These are phyloP conservation scores for Saururus chinensis DNA, from an alignment of 164 flowering plant genomes.

Conservation along the genomic window DNA sequence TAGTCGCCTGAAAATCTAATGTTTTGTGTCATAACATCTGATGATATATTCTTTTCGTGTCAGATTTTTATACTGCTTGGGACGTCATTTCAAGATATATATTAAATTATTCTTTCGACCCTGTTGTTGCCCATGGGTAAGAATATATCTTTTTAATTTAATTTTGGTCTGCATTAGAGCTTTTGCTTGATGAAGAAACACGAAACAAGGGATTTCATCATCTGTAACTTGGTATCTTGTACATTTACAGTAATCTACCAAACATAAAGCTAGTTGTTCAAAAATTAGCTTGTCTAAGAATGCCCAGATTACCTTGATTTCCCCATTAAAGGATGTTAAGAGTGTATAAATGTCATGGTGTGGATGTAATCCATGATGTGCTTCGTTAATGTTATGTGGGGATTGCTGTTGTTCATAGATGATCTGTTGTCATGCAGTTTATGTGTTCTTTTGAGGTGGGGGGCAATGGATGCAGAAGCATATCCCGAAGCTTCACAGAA, in stretches of 20 bases:
- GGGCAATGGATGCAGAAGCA: conserved; percentile 93
- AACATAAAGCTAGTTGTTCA: background rate
- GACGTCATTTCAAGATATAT: conserved; percentile 57
- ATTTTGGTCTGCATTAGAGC: background rate
- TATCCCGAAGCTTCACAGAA: conserved; percentile 54
- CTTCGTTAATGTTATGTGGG: background rate
- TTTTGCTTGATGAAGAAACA: background rate
- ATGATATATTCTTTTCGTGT: conserved; percentile 3
- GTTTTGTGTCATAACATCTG: background rate
- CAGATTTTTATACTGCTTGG: conserved; percentile 99
- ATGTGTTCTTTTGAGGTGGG: conserved; percentile 74
- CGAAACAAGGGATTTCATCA: background rate
- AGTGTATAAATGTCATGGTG: too few species aligned
- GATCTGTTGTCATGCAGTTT: conserved; percentile 36
- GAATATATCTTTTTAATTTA: conserved; percentile 2
- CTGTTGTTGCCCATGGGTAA: conserved; percentile 61
- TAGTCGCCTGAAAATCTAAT: background rate
- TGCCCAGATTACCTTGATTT: background rate
- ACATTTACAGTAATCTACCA: too few species aligned
- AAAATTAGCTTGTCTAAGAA: background rate
- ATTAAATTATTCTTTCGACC: conserved; percentile 29
- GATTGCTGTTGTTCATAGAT: background rate
- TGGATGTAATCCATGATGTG: background rate
- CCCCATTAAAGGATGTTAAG: background rate
- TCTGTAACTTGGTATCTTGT: background rate